Conservation (phyloP, 768 basidiomycete genomes). For the Lactarius trivialis region DNA sequence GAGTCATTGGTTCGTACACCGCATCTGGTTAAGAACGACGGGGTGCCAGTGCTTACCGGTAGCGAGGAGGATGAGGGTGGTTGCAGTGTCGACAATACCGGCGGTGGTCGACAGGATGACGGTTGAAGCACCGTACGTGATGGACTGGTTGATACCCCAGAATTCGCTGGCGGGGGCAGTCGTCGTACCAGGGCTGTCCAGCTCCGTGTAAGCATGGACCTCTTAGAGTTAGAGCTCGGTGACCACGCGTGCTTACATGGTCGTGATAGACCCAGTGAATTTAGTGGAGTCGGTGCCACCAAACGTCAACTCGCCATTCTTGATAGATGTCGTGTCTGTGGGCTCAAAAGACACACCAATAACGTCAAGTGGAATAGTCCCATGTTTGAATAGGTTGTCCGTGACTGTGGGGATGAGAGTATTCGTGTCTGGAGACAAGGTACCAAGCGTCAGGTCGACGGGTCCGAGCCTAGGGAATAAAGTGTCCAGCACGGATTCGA, state of each 20-base stretch:
- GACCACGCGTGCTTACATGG: conserved; percentile 22
- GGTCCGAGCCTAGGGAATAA: conserved; percentile 49
- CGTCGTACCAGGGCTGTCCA: conserved; percentile 28
- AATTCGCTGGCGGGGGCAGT: conserved; percentile 29
- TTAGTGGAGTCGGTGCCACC: conserved; percentile 32
- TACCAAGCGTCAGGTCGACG: conserved; percentile 42
- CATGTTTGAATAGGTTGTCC: conserved; percentile 32
- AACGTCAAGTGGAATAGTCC: conserved; percentile 25
- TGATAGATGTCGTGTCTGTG: conserved; percentile 20
- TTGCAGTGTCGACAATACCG: conserved; percentile 36
- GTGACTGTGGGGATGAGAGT: conserved; percentile 48
- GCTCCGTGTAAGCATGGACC: not conserved
- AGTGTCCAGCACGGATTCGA: not conserved
- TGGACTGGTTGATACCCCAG: conserved; percentile 33
- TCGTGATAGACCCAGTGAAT: conserved; percentile 31
- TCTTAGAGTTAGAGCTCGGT: not conserved
- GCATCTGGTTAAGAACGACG: conserved; percentile 7
- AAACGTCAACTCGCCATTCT: conserved; percentile 35
- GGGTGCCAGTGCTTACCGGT: conserved; percentile 26
- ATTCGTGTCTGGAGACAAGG: conserved; percentile 25
- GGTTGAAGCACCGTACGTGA: conserved; percentile 27
- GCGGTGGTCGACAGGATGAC: conserved; percentile 27
- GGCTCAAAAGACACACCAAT: conserved; percentile 33
- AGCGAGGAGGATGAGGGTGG: conserved; percentile 31
- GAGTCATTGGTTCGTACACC: conserved; percentile 25